Base-by-base conservation (phyloP, 1,284 basidiomycete genomes). In the Pseudozyma sp. region DNA sequence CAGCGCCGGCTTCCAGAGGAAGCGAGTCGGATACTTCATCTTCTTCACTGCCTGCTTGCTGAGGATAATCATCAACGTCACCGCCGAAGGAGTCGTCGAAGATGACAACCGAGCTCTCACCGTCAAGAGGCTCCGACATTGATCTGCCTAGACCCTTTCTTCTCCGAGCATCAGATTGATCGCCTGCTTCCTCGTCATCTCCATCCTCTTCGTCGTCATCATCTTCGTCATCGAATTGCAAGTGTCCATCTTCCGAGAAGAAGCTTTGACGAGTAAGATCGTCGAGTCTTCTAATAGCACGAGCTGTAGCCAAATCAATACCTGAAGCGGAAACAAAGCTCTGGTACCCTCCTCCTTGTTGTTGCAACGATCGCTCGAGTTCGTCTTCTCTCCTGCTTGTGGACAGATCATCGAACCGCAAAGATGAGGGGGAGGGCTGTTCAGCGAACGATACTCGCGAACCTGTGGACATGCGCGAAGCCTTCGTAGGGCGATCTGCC, bases 361-460 rank as follows among this genome's bases (percentile, higher is more conserved):
- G 59, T 25, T 55, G 55, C 1, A 70, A 59, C 12, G 60, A 65
- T 7, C 57, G 44, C 31, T 76, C 64, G 7, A 76, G 58, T 31
- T 76, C 72, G n/a, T 64, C 59, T n/a, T 76, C 64, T 13, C 73
- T 59, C 1, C 60, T 51, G 44, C 63, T 57, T 11, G 64, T 52
- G 5, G 68, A 68, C 68, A 76, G 45, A 36, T 76, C 59, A 14
- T 70, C 63, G 31, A 69, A 56, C 1, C 66, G 57, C 53, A 62
- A 59, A n/a, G 67, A 67, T 0, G 52, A 40, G 1, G 72, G 63
- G 35, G 57, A 60, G 35, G 54, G 40, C 14, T 64, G 63, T 11
- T 70, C 61, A 7, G 68, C 68, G 31, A 76, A 70, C 3, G 68
- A 71, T 3, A 71, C 68, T 12, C 73, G 64, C n/a, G 73, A 76